Percentiles rank a stretch among this genome's conserved stretches.
Conservation (phyloP, 306 rosid species). For the Parietaria judaica region DNA sequence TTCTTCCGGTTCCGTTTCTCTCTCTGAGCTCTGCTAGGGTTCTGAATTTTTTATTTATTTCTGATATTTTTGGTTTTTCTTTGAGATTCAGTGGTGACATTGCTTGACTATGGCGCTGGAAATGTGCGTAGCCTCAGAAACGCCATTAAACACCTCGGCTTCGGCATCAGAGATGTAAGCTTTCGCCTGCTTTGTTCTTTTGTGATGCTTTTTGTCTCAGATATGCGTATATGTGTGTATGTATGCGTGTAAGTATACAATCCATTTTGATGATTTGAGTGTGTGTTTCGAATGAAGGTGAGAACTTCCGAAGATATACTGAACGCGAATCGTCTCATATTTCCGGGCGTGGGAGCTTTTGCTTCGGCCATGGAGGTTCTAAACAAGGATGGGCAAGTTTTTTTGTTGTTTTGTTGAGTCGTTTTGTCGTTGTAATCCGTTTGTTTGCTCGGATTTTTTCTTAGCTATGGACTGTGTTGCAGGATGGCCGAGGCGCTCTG, state of each 20-base stretch:
- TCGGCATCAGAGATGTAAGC: slow-evolving; percentile 74
- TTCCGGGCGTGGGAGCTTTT: slow-evolving; percentile 97
- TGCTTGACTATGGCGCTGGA: slow-evolving; percentile 94
- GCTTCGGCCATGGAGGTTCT: slow-evolving; percentile 88
- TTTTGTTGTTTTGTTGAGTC: neutral
- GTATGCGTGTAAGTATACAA: no score
- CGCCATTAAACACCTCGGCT: slow-evolving; percentile 76
- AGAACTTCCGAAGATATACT: slow-evolving; percentile 73
- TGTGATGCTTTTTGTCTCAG: neutral
- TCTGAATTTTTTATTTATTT: neutral
- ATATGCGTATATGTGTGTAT: neutral
- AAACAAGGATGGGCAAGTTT: slow-evolving; percentile 55
- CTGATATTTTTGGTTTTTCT: neutral
- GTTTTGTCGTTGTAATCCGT: neutral
- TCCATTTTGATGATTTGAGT: neutral
- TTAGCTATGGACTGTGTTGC: slow-evolving; percentile 18
- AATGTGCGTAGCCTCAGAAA: slow-evolving; percentile 87
- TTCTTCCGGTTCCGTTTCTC: slow-evolving; percentile 50
- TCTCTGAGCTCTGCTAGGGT: neutral
- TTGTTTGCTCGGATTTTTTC: slow-evolving; percentile 7
- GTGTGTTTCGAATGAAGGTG: slow-evolving; percentile 43
- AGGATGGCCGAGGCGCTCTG: slow-evolving; percentile 89
- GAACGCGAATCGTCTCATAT: slow-evolving; percentile 61
- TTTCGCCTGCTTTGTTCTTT: neutral
- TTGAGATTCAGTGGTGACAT: slow-evolving; percentile 54